Evolutionary conservation across 2,329 filamentous ascomycete species (phyloP).

Genomic region (Madurella fahalii): DNA sequence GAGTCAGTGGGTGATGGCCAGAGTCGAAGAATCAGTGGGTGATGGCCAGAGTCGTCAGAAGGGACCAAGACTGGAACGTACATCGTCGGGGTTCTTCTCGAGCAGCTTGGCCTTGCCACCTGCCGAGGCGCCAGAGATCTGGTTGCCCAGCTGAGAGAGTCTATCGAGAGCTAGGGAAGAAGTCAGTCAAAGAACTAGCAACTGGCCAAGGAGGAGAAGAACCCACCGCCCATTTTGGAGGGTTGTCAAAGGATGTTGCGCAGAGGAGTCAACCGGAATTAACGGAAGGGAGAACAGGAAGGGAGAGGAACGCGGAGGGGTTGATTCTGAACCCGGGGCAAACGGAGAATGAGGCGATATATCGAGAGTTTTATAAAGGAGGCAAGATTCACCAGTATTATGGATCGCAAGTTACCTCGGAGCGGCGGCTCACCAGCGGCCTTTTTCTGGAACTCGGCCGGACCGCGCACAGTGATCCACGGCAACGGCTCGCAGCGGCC

Average conservation of each 20-base stretch:
- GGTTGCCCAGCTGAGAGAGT: constrained; percentile 58
- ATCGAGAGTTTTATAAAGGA: constrained; percentile 5
- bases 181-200: neutral
- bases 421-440: constrained; percentile 3
- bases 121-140: constrained; percentile 44
- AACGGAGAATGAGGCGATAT: neutral
- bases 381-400: neutral
- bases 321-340: neutral
- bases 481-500: constrained; percentile 6
- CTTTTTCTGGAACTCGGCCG: constrained; percentile 8
- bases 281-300: neutral
- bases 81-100: constrained; percentile 65
- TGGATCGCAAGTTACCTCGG: constrained; percentile 12
- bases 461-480: constrained; percentile 4
- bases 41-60: neutral
- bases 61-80: constrained; percentile 32
- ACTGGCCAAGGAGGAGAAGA: neutral
- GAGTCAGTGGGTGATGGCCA: constrained; percentile 25
- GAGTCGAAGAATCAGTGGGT: neutral
- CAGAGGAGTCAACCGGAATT: neutral
- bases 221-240: constrained; percentile 26
- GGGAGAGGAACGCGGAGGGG: neutral
- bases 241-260: neutral
- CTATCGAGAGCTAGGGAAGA: constrained; percentile 48
- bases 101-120: constrained; percentile 53